Evolutionary conservation across 768 basidiomycete species (phyloP).

Genomic region (Pisolithus orientalis): DNA sequence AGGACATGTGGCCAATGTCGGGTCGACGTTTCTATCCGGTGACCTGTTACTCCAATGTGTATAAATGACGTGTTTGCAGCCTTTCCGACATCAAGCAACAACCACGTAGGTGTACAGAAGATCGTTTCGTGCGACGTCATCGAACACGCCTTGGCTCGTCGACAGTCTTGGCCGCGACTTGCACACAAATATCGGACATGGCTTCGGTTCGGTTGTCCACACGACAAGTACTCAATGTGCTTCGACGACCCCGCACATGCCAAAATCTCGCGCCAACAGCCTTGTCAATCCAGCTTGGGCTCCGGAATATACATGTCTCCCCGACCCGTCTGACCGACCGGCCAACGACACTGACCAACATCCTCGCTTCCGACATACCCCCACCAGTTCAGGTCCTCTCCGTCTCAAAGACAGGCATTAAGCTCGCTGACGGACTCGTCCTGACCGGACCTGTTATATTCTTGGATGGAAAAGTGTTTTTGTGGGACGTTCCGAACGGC

Average conservation of each 20-base stretch:
- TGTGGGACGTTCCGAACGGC: slow-evolving; percentile 77
- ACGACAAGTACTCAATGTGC: not conserved
- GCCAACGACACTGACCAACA: slow-evolving; percentile 50
- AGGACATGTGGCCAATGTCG: too few species aligned
- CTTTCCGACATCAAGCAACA: too few species aligned
- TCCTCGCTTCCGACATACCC: slow-evolving; percentile 63
- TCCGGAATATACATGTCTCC: slow-evolving; percentile 7
- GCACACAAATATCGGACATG: not conserved
- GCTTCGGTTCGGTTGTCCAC: not conserved
- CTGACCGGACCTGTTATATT: slow-evolving; percentile 78
- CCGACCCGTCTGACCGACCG: slow-evolving; percentile 4
- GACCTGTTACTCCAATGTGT: too few species aligned
- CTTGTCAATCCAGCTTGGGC: not conserved
- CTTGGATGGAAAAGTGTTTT: slow-evolving; percentile 75
- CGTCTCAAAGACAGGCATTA: slow-evolving; percentile 56
- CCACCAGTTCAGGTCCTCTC: slow-evolving; percentile 69
- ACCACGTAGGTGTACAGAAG: too few species aligned
- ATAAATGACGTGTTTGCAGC: too few species aligned
- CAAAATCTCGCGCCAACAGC: not conserved
- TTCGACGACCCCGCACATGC: not conserved
- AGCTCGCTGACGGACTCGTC: slow-evolving; percentile 71
- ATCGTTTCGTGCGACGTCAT: too few species aligned
- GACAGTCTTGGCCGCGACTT: too few species aligned
- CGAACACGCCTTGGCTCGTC: too few species aligned
- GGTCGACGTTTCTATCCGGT: too few species aligned